These are phyloP conservation scores for Scheffersomyces titani DNA, from an alignment of 1,139 yeast genomes.

Conservation along the genomic window DNA sequence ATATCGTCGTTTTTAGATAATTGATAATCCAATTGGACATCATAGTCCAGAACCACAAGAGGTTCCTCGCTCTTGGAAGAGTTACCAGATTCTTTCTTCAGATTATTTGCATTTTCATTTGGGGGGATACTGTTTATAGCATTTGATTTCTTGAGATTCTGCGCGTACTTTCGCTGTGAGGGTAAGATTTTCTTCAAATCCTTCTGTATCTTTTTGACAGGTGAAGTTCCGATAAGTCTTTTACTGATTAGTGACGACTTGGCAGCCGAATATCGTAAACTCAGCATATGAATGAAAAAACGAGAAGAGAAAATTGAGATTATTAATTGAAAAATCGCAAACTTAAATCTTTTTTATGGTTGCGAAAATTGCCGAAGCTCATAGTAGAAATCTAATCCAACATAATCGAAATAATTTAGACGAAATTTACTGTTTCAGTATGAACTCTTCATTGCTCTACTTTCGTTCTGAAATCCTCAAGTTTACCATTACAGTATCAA, in stretches of 20 bases:
- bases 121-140: constrained; percentile 2
- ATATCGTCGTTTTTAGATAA: constrained; percentile 33
- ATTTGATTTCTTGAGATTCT: constrained; percentile 13
- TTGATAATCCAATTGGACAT: constrained; percentile 43
- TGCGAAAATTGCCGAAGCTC: not conserved
- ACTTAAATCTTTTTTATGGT: not conserved
- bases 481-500: not conserved
- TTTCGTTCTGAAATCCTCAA: not conserved
- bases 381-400: not conserved
- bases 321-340: not conserved
- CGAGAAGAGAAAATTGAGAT: not conserved
- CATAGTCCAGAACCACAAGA: constrained; percentile 31
- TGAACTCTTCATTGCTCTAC: no score
- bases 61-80: constrained; percentile 6
- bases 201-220: constrained; percentile 16
- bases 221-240: constrained; percentile 16
- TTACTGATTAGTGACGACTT: constrained; percentile 37
- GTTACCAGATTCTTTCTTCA: constrained; percentile 5
- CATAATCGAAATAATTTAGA: no score
- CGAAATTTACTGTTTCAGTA: no score
- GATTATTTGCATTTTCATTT: constrained; percentile 6
- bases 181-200: constrained; percentile 28
- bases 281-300: constrained; percentile 17
- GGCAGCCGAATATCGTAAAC: constrained; percentile 44
- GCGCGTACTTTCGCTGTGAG: constrained; percentile 24